Evolutionary conservation across 169 alveolate species (phyloP).

Genomic region (Neospora caninum): DNA sequence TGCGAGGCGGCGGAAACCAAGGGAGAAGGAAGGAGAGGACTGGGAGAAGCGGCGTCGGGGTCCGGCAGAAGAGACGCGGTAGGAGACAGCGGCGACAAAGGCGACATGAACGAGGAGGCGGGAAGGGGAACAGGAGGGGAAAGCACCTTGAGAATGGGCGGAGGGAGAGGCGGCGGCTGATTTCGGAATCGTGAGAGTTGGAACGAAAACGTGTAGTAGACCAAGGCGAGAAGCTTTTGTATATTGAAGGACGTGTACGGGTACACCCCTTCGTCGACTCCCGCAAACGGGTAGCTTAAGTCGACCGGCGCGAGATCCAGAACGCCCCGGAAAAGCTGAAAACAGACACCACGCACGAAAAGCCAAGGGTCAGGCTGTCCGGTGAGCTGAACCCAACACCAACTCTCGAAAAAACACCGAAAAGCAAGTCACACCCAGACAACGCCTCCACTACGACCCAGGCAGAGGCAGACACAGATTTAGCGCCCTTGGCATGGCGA

Average conservation of each 20-base stretch:
- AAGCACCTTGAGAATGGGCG: slow-evolving; percentile 14
- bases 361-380: not conserved
- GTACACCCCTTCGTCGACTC: slow-evolving; percentile 32
- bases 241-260: slow-evolving; percentile 39
- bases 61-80: not conserved
- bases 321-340: slow-evolving; percentile 53
- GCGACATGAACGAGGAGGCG: not conserved
- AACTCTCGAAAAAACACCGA: too few species aligned
- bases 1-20: not conserved
- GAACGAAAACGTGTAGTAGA: slow-evolving; percentile 40
- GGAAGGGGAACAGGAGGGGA: slow-evolving; percentile 32
- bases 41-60: not conserved
- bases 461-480: too few species aligned
- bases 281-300: slow-evolving; percentile 35
- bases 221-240: slow-evolving; percentile 33
- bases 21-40: not conserved
- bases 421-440: too few species aligned
- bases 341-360: not conserved
- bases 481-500: too few species aligned
- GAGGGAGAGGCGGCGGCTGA: slow-evolving; percentile 36
- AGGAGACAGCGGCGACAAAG: not conserved
- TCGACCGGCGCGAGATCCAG: slow-evolving; percentile 54
- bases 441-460: too few species aligned
- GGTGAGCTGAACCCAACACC: not conserved
- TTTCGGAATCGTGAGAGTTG: slow-evolving; percentile 32